Evolutionary conservation across 495 filamentous ascomycete species (phyloP), one percentile per base, ranked within the genome.

Genomic region (Penicillium desertorum): DNA sequence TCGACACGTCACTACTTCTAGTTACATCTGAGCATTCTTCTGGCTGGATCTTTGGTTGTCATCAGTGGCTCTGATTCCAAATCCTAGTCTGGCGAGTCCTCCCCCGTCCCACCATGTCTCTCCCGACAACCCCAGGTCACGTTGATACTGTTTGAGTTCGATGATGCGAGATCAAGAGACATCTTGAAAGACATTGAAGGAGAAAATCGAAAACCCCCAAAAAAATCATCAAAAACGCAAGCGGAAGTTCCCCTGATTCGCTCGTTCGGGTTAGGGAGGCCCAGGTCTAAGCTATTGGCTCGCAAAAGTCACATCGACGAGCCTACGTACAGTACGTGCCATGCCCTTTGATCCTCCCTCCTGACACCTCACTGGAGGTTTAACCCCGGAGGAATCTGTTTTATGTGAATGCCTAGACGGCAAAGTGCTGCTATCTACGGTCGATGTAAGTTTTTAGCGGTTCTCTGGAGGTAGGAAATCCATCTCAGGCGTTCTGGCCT

Each of bases 1-100:
- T 78, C 70, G 74, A 73, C 70, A 62, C 67, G 71, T 39, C 29
- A 59, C 64, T 63, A 71, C 53, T 69, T 72, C 64, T 69, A 67
- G 64, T 64, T 60, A 67, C 57, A 61, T 54, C 63, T 68, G 61
- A 63, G 60, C 61, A 57, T 65, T 64, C 56, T 39, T 36, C 51
- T 62, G 52, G 54, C 62, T 56, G 55, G 52, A 41, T 64, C 53
- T 58, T 42, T 51, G 62, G 62, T 65, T 68, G 56, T 53, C 58
- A 46, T 61, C 66, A 63, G 61, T 54, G 70, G 54, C 64, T 67
- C 68, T 73, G 69, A 71, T 72, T 47, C 56, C 56, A 46, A 44
- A 36, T 46, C 20, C 22, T 75, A 75, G 69, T 68, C 62, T 69
- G 72, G 64, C 63, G 63, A 62, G 30, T 55, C 43, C 43, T 46